Evolutionary conservation across 169 alveolate genomes (phyloP), one percentile per base, ranked within the genome.

Genomic region (Cryptosporidium felis): DNA sequence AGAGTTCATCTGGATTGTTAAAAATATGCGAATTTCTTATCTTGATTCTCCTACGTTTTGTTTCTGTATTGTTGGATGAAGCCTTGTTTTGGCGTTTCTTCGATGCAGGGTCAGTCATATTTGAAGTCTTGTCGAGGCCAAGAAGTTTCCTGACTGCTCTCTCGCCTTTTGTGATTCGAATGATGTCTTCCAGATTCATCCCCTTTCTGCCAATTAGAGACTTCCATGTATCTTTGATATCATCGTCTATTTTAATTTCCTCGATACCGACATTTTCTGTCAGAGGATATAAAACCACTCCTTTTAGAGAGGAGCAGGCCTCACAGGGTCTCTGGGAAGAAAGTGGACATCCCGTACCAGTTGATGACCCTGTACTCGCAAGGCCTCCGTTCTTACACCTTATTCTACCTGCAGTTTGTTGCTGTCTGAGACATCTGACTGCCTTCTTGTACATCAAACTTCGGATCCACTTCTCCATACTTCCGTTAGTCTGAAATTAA

Each of bases 391-490:
- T 49, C 45, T 51, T 74, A 32, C 85, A 74, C n/a, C 66, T 49
- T 5, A 74, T 74, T 58, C 66, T 74, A 49, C 85, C 85, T 53
- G 85, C 85, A 8, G 38, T 61, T 74, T 74, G 85, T 21, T 74
- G 85, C 26, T 74, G 85, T 74, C 85, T 74, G 1, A 74, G 67
- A 32, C 85, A 74, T 36, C 85, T 74, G 23, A 74, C 85, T 53
- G 85, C 67, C 28, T 38, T 74, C 26, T 74, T 74, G 42, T 53
- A 32, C 65, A 74, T 51, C 21, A 74, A 26, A 8, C 30, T 53
- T 4, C 85, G 51, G 28, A 74, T 74, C 85, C 85, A 74, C 21
- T 42, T 49, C 49, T 74, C 85, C 85, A 74, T 74, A 2, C 40
- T 32, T n/a, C 58, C 21, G 41, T 53, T 74, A 36, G 85, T 21